Base-by-base conservation (phyloP, 2,329 filamentous ascomycete genomes). In the Lecanicillium sp. region DNA sequence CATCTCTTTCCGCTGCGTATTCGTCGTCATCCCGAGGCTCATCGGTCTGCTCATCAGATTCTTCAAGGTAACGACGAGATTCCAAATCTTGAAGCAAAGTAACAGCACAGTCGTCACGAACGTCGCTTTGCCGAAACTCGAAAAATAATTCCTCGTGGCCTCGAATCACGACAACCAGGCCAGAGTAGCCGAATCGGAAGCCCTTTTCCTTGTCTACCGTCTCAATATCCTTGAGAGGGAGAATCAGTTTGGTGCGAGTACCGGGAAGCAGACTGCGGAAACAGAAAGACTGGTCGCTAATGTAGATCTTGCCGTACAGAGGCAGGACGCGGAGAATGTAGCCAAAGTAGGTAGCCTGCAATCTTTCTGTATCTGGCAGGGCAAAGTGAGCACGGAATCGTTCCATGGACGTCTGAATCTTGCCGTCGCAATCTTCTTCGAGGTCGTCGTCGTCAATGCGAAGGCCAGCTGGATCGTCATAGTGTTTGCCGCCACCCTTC, bases 121-220 rank as follows among this genome's bases (percentile, higher is more conserved):
- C 75, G 27, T 90, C 90, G 1, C 78, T 72, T 40, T 83, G 78
- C 44, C 79, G 78, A 60, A 97, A 97, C 63, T 98, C 91, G 59
- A 98, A 97, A 65, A 97, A 97, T 1, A 98, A 70, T 65, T 97
- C 93, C 63, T 97, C 93, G 52, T 96, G 89, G 0, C 90, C 93
- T 45, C 86, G 83, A 54, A 98, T 94, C 4, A 95, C 86, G n/a
- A 97, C 73, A 0, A 95, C 89, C 33, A 98, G 76, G 5, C 90
- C 93, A 17, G 88, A 86, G 57, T 95, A 96, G 6, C 90, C 88
- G 58, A 95, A 87, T 1, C 90, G 81, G 61, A 96, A 97, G 0
- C 93, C 91, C 60, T 93, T 95, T 65, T 96, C 90, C 67, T 95
- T 96, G 58, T 91, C 84, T 6, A 90, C 88, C 53, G 90, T 97